Percentiles rank a stretch among this genome's conserved stretches.
Evolutionary conservation across 2,329 filamentous ascomycete species (phyloP).

Genomic region (Bertia moriformis): DNA sequence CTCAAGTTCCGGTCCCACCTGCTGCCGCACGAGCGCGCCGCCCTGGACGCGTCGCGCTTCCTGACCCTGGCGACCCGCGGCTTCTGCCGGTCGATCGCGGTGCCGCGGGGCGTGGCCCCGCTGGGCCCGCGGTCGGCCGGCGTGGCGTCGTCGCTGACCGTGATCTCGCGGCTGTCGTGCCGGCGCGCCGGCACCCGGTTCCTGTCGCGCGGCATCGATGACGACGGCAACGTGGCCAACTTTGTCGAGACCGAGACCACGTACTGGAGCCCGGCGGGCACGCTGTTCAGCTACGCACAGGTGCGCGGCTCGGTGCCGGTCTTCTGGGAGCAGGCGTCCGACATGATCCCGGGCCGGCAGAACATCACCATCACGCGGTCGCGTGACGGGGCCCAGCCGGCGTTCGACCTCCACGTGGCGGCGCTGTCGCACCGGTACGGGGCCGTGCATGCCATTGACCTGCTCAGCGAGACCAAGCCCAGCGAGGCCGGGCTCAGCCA

Average conservation of each 20-base stretch:
- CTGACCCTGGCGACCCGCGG: conserved; percentile 88
- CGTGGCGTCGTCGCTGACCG: conserved; percentile 67
- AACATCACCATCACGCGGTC: conserved; percentile 86
- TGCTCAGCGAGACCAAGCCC: conserved; percentile 78
- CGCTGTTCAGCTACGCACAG: conserved; percentile 87
- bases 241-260: conserved; percentile 94
- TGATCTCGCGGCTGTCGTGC: conserved; percentile 86
- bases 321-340: conserved; percentile 91
- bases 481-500: conserved; percentile 73
- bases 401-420: conserved; percentile 90
- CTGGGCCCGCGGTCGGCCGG: conserved; percentile 51
- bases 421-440: conserved; percentile 76
- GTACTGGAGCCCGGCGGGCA: conserved; percentile 65
- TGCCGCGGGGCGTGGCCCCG: conserved; percentile 65
- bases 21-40: conserved; percentile 57
- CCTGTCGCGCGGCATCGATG: conserved; percentile 93
- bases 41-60: conserved; percentile 74
- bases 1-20: conserved; percentile 78
- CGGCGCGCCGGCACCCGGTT: conserved; percentile 84
- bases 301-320: conserved; percentile 84
- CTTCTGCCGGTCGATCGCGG: conserved; percentile 74
- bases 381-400: conserved; percentile 77
- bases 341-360: conserved; percentile 78
- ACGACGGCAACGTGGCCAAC: conserved; percentile 93
- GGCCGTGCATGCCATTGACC: conserved; percentile 79